These are phyloP conservation scores for Selaginella tamariscina DNA, from an alignment of 75 land plant genomes.

Conservation along the genomic window DNA sequence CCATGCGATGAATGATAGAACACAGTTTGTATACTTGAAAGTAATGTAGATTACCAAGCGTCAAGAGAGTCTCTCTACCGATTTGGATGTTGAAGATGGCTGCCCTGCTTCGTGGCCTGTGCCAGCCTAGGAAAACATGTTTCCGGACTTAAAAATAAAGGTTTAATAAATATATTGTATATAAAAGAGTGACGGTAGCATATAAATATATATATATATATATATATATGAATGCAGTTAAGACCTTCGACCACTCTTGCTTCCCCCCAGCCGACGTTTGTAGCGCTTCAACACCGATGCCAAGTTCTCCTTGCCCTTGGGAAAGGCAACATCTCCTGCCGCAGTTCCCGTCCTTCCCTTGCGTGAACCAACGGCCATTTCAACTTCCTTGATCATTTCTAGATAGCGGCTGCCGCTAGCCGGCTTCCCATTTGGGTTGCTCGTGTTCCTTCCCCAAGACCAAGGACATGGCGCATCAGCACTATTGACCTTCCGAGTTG, in stretches of 20 bases:
- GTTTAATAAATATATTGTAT: no score
- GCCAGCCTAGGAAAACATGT: no score
- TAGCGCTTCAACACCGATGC: constrained; percentile 95
- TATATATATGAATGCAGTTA: no score
- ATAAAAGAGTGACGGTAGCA: no score
- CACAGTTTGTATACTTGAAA: no score
- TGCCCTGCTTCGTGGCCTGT: no score
- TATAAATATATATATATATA: no score
- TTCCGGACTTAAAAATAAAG: no score
- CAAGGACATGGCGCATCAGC: constrained; percentile 15
- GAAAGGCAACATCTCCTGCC: constrained; percentile 97
- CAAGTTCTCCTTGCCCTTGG: constrained; percentile 89
- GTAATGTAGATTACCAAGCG: no score
- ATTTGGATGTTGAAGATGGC: no score
- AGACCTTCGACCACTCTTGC: background rate
- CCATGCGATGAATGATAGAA: no score
- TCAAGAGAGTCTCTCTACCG: no score
- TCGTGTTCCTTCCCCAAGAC: constrained; percentile 32
- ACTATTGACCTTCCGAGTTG: constrained; percentile 12
- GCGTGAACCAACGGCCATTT: constrained; percentile 63
- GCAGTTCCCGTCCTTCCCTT: constrained; percentile 95
- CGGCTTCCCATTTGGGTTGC: constrained; percentile 33
- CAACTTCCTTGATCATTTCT: constrained; percentile 82
- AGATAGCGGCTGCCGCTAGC: constrained; percentile 51
- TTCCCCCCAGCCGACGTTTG: constrained; percentile 48